Conservation (phyloP, 306 rosid genomes). For the Neltuma alba region DNA sequence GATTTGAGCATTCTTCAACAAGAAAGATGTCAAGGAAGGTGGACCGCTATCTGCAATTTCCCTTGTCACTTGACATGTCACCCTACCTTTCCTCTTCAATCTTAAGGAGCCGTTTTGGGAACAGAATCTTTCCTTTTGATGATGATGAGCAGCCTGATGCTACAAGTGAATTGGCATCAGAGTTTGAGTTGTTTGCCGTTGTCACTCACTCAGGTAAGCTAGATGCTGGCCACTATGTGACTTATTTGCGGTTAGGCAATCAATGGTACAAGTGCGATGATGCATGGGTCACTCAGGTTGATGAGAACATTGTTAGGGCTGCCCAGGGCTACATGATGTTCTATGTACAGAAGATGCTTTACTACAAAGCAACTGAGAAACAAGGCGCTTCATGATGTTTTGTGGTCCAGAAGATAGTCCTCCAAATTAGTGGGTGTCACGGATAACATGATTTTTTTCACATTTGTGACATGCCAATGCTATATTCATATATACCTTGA, state of each 20-base stretch:
- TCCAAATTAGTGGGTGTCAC: slow-evolving; percentile 39
- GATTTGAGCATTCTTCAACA: slow-evolving; percentile 91
- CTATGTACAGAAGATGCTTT: slow-evolving; percentile 93
- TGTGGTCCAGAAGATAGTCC: slow-evolving; percentile 7
- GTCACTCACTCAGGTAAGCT: slow-evolving; percentile 88
- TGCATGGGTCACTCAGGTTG: slow-evolving; percentile 92
- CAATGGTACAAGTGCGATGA: slow-evolving; percentile 95
- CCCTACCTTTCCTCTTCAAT: slow-evolving; percentile 92
- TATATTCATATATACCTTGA: slow-evolving; percentile 40
- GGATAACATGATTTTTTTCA: slow-evolving; percentile 40
- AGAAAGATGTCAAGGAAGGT: slow-evolving; percentile 87
- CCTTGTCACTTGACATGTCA: slow-evolving; percentile 83
- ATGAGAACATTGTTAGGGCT: slow-evolving; percentile 83
- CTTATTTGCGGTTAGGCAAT: slow-evolving; percentile 79
- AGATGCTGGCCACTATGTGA: slow-evolving; percentile 91
- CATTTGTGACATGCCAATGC: slow-evolving; percentile 41
- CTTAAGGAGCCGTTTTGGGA: slow-evolving; percentile 76
- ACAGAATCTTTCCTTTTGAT: slow-evolving; percentile 80
- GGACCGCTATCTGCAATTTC: slow-evolving; percentile 88
- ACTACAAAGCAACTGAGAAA: slow-evolving; percentile 77
- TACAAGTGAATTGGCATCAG: slow-evolving; percentile 66
- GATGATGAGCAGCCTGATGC: slow-evolving; percentile 71
- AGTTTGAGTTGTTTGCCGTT: slow-evolving; percentile 91
- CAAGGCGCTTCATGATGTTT: slow-evolving; percentile 51
- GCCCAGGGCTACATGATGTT: slow-evolving; percentile 97